Evolutionary conservation across 108 stramenopile genomes (phyloP), one percentile per base, ranked within the genome.

Genomic region (Nitzschia sp.): DNA sequence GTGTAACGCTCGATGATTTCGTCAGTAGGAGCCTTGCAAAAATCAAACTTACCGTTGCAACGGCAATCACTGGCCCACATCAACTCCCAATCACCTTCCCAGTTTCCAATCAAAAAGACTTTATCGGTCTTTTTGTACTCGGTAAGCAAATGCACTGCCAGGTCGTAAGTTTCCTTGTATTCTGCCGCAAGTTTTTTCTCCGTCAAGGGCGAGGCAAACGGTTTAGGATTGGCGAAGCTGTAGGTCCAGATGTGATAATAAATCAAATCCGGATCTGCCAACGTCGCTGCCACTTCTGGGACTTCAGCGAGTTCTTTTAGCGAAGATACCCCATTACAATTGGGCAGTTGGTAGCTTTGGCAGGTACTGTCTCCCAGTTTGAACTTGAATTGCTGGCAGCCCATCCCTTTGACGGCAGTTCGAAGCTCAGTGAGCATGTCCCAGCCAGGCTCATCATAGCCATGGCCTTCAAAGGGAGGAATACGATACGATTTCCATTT

Each of bases 211-310:
- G n/a, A 2, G 11, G n/a, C 11, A 1, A 44, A 45, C 41, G 17
- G 22, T 44, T 45, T 45, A 17, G 36, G 36, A 41, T 44, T 36
- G 1, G 15, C 13, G 23, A 2, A 44, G 15, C 32, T 61, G 21
- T 25, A 34, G 17, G 11, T 41, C 60, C 60, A 61, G n/a, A 61
- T 61, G 41, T 61, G 60, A 45, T 61, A 61, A 36, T 41, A 61
- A 0, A 2, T 26, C 21, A 61, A 61, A 0, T 31, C 6, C 1
- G 60, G 41, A 44, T 61, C 60, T 0, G 3, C 36, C 2, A 61
- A 26, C 1, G 60, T 44, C 0, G 36, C 21, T 5, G 33, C 35
- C 13, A 61, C 45, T 61, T 61, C 60, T 11, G 60, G 5, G 4
- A 60, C 35, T 45, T 61, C 22, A 2, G 60, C 8, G 11, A 61